A percentile compares a stretch with the other conserved stretches of the same genome.
Conservation (phyloP, 1,139 yeast genomes). For the Geotrichum reessii region DNA sequence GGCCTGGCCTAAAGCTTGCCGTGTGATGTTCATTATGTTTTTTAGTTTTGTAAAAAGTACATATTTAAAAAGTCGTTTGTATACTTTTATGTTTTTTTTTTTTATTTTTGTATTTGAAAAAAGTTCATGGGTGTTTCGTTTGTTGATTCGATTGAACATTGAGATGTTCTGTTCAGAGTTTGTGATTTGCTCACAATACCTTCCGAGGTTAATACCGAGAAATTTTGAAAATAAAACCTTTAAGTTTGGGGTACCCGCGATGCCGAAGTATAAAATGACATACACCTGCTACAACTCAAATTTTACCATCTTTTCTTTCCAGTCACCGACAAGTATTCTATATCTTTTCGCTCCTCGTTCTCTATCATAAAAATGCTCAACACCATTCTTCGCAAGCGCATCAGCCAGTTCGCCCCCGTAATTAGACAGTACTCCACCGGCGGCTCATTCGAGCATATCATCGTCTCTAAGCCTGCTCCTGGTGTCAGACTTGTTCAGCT, state of each 20-base stretch:
- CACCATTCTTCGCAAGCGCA: neutral
- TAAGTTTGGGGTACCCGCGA: neutral
- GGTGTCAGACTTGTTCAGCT: conserved; percentile 50
- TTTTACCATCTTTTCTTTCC: neutral
- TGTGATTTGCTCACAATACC: neutral
- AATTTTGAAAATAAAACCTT: neutral
- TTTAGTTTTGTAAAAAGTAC: neutral
- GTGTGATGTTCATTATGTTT: neutral
- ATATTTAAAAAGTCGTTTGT: neutral
- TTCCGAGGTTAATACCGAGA: neutral
- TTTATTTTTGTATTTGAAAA: neutral
- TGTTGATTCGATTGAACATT: neutral
- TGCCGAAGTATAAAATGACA: neutral
- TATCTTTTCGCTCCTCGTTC: neutral
- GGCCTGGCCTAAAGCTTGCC: neutral
- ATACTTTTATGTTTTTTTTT: neutral
- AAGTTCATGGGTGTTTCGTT: neutral
- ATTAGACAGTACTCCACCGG: conserved; percentile 25
- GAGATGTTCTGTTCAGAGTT: neutral
- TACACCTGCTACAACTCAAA: neutral
- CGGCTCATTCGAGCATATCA: conserved; percentile 37
- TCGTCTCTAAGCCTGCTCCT: conserved; percentile 38
- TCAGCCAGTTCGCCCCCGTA: neutral
- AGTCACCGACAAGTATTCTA: neutral
- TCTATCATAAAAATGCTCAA: conserved; percentile 1